phyloP scores from a whole-genome alignment of 768 basidiomycete genomes.

The Serendipita sp. region DNA sequence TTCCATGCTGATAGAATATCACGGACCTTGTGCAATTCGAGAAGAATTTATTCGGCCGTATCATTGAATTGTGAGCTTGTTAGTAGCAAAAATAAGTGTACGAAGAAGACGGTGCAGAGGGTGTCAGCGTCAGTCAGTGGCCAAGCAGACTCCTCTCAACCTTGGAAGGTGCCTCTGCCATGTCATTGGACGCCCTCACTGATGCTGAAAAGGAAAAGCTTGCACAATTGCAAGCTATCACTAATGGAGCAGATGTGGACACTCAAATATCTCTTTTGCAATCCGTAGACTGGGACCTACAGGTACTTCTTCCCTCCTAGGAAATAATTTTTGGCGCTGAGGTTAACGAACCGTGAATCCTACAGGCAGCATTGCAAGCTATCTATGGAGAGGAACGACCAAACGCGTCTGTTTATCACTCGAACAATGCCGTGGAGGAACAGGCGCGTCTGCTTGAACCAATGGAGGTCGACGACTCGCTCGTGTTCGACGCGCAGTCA shows the following conservation, averaged over 20 bases:
- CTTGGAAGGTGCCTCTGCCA: not conserved
- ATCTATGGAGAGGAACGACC: constrained; percentile 7
- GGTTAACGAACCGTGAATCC: not conserved
- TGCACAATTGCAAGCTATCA: constrained; percentile 38
- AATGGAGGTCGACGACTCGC: not conserved
- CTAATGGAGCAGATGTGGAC: constrained; percentile 42
- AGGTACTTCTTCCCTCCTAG: constrained; percentile 24
- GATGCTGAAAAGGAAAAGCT: constrained; percentile 9
- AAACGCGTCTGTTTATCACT: not conserved
- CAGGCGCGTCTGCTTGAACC: not conserved
- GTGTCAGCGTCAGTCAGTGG: not conserved
- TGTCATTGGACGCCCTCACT: not conserved
- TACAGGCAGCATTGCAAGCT: constrained; percentile 10
- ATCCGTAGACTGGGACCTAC: constrained; percentile 55
- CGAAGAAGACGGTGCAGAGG: too few species aligned
- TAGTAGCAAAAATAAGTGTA: not conserved
- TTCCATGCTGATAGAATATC: constrained; percentile 1
- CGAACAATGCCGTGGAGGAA: not conserved
- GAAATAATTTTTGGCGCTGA: not conserved
- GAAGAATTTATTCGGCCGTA: constrained; percentile 2
- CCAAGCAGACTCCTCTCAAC: not conserved
- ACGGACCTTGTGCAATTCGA: constrained; percentile 5
- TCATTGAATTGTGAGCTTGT: not conserved
- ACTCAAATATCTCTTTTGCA: constrained; percentile 42
- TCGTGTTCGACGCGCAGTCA: constrained; percentile 29